A percentile compares a stretch with the other conserved stretches of the same genome.
Conservation (phyloP, 78 protist genomes). For the Dictyostelium capitatum region DNA sequence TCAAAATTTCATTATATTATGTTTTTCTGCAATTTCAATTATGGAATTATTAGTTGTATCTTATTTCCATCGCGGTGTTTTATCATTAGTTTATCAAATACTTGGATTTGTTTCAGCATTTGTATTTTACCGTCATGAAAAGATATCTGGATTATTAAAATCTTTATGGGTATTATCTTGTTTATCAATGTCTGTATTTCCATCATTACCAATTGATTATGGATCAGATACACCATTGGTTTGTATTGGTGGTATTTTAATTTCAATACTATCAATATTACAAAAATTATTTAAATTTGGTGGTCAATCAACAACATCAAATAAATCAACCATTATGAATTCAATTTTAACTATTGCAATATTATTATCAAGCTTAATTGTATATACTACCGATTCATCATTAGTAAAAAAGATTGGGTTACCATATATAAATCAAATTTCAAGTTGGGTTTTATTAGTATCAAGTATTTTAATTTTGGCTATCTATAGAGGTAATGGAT, state of each 20-base stretch:
- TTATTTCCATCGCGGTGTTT: slow-evolving; percentile 59
- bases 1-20: background rate
- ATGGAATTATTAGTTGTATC: slow-evolving; percentile 75
- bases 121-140: background rate
- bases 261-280: background rate
- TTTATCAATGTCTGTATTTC: slow-evolving; percentile 40
- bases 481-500: slow-evolving; percentile 30
- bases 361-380: slow-evolving; percentile 72
- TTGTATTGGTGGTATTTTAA: background rate
- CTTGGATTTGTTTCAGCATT: slow-evolving; percentile 28
- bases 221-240: slow-evolving; percentile 40
- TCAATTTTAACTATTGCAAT: background rate
- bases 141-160: slow-evolving; percentile 31
- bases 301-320: background rate
- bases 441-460: slow-evolving; percentile 48
- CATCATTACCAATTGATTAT: slow-evolving; percentile 55
- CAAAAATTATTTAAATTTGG: slow-evolving; percentile 21
- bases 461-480: slow-evolving; percentile 15
- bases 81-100: slow-evolving; percentile 7
- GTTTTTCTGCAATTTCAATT: background rate
- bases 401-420: slow-evolving; percentile 71
- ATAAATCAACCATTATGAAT: background rate
- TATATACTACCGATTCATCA: slow-evolving; percentile 74
- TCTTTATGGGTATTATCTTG: slow-evolving; percentile 52
- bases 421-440: slow-evolving; percentile 64